These are phyloP conservation scores for Colletotrichum musae DNA, from an alignment of 2,329 filamentous ascomycete species.

Conservation along the genomic window DNA sequence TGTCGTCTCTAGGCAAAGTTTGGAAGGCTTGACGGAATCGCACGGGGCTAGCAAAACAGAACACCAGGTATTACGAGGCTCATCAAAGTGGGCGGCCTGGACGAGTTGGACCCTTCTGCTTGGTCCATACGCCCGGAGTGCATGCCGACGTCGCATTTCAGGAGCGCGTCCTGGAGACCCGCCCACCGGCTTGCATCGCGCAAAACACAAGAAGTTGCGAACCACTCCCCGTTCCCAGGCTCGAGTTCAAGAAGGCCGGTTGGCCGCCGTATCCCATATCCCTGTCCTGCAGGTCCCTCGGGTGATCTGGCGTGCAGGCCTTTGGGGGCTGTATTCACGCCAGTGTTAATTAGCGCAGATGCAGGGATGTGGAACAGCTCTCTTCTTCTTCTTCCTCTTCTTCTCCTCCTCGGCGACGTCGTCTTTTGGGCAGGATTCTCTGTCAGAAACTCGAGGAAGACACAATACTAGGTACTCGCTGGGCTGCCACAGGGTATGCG, in stretches of 20 bases:
- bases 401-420: background rate
- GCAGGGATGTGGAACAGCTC: slow-evolving; percentile 12
- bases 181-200: slow-evolving; percentile 12
- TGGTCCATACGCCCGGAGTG: background rate
- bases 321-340: slow-evolving; percentile 1
- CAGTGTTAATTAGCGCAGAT: slow-evolving; percentile 35
- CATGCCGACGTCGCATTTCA: slow-evolving; percentile 29
- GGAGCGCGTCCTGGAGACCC: slow-evolving; percentile 18
- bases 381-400: background rate
- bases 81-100: background rate
- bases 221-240: background rate
- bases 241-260: slow-evolving; percentile 8
- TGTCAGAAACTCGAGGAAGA: background rate
- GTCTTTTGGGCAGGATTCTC: background rate
- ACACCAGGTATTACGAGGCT: slow-evolving; percentile 8
- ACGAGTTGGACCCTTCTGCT: too few species aligned
- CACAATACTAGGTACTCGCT: background rate
- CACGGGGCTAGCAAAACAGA: slow-evolving; percentile 10
- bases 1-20: background rate
- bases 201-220: slow-evolving; percentile 24
- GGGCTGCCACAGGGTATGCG: background rate
- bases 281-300: slow-evolving; percentile 5
- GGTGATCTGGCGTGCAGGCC: background rate
- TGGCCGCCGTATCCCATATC: background rate
- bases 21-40: background rate